Percentiles rank a stretch among this genome's conserved stretches.
These are phyloP conservation scores for Blechomonas ayalai DNA, from an alignment of 208 protist species.

Conservation along the genomic window DNA sequence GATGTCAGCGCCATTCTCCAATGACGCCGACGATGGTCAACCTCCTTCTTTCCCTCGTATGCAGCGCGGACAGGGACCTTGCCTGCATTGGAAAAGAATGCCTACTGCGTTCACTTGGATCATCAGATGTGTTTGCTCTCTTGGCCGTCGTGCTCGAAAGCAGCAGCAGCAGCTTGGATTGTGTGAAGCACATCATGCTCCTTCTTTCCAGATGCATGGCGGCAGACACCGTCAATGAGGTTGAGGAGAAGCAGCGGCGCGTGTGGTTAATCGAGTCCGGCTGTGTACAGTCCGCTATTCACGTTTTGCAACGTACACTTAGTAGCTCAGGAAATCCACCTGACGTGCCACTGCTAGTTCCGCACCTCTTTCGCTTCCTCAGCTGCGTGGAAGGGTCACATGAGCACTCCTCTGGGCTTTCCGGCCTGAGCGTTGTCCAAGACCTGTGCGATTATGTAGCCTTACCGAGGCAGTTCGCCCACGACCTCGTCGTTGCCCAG, in stretches of 20 bases:
- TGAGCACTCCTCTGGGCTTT: slow-evolving; percentile 33
- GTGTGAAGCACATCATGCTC: slow-evolving; percentile 33
- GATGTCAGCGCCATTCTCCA: slow-evolving; percentile 17
- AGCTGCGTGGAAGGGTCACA: slow-evolving; percentile 59
- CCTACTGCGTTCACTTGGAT: slow-evolving; percentile 48
- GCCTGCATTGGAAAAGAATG: slow-evolving; percentile 44
- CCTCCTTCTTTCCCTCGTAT: slow-evolving; percentile 43
- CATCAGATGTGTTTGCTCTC: slow-evolving; percentile 28
- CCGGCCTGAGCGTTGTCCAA: slow-evolving; percentile 35
- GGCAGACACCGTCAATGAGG: slow-evolving; percentile 11
- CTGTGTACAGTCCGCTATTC: slow-evolving; percentile 51
- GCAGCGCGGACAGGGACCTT: slow-evolving; percentile 26
- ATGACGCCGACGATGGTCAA: slow-evolving; percentile 20
- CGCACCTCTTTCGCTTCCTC: slow-evolving; percentile 66
- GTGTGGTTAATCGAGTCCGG: slow-evolving; percentile 47
- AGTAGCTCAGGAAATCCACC: slow-evolving; percentile 13
- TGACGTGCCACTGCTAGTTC: slow-evolving; percentile 43
- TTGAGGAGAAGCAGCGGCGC: slow-evolving; percentile 40
- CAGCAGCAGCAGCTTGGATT: slow-evolving; percentile 12
- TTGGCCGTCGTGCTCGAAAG: slow-evolving; percentile 46
- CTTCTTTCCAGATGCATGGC: slow-evolving; percentile 30
- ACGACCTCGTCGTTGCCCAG: slow-evolving; percentile 58
- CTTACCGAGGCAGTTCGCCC: slow-evolving; percentile 38
- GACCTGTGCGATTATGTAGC: slow-evolving; percentile 26
- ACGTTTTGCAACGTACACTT: slow-evolving; percentile 34